Evolutionary conservation across 257 asterid species (phyloP).

Genomic region (Catharanthus roseus): DNA sequence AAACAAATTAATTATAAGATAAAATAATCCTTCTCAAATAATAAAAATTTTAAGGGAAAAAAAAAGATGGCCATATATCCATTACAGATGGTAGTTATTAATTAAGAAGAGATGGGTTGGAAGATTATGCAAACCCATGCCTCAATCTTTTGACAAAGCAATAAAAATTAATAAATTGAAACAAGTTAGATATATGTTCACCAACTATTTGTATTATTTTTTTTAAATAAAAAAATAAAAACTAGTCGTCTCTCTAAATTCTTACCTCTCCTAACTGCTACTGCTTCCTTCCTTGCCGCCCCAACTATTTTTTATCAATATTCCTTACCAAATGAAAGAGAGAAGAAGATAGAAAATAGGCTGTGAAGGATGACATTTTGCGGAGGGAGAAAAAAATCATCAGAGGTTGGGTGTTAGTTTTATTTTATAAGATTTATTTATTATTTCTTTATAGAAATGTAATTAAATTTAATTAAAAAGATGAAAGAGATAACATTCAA

Average conservation of each 20-base stretch:
- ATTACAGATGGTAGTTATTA: background rate
- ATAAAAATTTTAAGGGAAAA: too few species aligned
- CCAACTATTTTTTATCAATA: background rate
- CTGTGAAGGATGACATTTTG: too few species aligned
- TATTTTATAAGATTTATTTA: too few species aligned
- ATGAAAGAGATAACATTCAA: too few species aligned
- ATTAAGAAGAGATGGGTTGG: too few species aligned
- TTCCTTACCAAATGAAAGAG: background rate
- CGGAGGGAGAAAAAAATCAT: too few species aligned
- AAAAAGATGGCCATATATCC: background rate
- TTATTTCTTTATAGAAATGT: too few species aligned
- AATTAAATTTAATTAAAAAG: too few species aligned
- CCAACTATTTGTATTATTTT: background rate
- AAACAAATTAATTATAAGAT: too few species aligned
- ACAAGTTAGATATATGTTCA: background rate
- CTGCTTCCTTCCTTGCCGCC: background rate
- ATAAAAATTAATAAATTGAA: background rate
- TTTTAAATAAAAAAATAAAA: background rate
- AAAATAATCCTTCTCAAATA: too few species aligned
- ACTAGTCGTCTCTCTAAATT: background rate
- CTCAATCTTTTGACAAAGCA: background rate
- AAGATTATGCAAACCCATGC: conserved; percentile 4
- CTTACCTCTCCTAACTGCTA: background rate
- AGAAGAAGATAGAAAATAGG: too few species aligned
- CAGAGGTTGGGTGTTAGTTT: too few species aligned